phyloP scores from a whole-genome alignment of 805 yeast species.

The Cyberlindnera saturnus region DNA sequence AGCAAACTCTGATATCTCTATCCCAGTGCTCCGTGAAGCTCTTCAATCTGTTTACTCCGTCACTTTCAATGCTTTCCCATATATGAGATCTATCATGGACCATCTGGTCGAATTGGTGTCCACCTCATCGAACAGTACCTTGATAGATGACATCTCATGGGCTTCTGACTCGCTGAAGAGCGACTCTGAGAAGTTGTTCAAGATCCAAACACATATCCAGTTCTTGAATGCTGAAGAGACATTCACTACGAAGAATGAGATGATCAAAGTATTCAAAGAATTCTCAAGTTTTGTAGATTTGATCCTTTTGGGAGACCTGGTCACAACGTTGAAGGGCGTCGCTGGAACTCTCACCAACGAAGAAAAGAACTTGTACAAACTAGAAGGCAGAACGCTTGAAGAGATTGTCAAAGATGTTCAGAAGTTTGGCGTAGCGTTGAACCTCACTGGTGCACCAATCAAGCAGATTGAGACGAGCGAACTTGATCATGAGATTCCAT shows the following conservation, averaged over 20 bases:
- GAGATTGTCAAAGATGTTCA: constrained; percentile 5
- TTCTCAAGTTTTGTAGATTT: constrained; percentile 12
- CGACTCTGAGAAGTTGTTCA: constrained; percentile 9
- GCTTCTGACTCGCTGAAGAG: constrained; percentile 8
- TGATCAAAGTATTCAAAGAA: constrained; percentile 13
- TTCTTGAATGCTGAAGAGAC: constrained; percentile 18
- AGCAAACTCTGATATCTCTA: constrained; percentile 10
- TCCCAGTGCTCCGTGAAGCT: constrained; percentile 5
- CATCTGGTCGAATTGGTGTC: constrained; percentile 1
- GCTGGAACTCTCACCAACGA: constrained; percentile 2
- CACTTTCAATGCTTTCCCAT: constrained; percentile 11
- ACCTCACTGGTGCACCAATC: constrained; percentile 1
- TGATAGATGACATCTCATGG: constrained; percentile 17
- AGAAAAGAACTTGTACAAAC: constrained; percentile 2
- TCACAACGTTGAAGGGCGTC: constrained; percentile 10
- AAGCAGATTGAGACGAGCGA: neutral
- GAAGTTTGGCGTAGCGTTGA: constrained; percentile 6
- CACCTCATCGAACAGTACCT: neutral
- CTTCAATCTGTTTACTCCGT: constrained; percentile 8
- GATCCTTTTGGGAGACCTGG: constrained; percentile 14
- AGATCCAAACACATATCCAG: constrained; percentile 10
- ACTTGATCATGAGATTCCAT: neutral
- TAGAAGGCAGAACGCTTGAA: constrained; percentile 3
- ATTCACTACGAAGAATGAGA: constrained; percentile 13
- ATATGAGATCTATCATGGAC: constrained; percentile 6